Base-by-base conservation (phyloP, 2,329 filamentous ascomycete species). In the Plenodomus biglobosus region DNA sequence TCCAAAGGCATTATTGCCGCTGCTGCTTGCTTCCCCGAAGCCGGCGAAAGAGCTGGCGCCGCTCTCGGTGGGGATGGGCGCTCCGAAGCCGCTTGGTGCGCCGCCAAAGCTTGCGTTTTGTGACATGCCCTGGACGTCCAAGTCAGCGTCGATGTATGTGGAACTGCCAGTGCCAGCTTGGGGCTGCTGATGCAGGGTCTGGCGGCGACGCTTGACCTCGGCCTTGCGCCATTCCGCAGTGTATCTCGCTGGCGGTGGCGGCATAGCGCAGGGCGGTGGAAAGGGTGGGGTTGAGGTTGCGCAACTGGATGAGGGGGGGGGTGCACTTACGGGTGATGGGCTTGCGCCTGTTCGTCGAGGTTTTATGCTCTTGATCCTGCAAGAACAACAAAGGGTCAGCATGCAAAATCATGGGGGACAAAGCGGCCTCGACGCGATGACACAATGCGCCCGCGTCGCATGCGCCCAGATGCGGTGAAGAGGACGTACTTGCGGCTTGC, bases 401-500 rank as follows among this genome's bases (percentile, higher is more conserved):
- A 22, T 8, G 43, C 48, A 45, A 45, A 47, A 11, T 39, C 27
- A 32, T 10, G 6, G 8, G 8, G 15, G 13, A 32, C 27, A 32
- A 32, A 32, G 27, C 6, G 6, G 27, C 6, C 6, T 8, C 6
- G 27, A 32, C 27, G 27, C 27, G 27, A 32, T 6, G 11, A 10
- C 7, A 32, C 27, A 32, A 32, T 32, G 27, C 15, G 13, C 27
- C 27, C 27, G 24, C 20, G 18, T 19, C 10, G 17, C 13, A 32
- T 3, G 40, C n/a, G 19, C 41, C 19, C 34, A 21, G 37, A 19
- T 32, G 20, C 21, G 21, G 49, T 45, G 38, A 43, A 36, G 44
- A 32, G 53, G 39, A 81, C 80, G 75, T 72, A 82, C 80, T 77
- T 81, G 71, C 80, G 75, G 50, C 66, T 70, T 24, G 80, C 79